phyloP scores from a whole-genome alignment of 192 early-diverging fungal species.

The Kickxella alabastrina region DNA sequence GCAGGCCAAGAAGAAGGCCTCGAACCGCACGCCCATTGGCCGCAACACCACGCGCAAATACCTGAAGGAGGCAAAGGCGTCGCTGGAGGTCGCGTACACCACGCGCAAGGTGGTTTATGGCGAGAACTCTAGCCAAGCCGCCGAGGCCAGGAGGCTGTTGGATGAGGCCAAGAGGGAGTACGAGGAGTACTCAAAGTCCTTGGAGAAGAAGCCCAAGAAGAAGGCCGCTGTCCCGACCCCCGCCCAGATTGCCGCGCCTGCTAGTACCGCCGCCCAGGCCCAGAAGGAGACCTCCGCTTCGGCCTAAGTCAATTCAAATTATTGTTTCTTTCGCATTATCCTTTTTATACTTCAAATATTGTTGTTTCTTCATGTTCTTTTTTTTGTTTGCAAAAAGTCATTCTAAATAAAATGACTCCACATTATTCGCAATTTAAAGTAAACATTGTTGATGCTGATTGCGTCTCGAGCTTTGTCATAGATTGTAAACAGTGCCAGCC shows the following conservation, averaged over 20 bases:
- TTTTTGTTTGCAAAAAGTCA: neutral
- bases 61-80: conserved; percentile 39
- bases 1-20: conserved; percentile 49
- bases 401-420: neutral
- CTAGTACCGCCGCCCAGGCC: conserved; percentile 1
- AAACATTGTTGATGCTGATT: no score
- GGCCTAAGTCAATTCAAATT: conserved; percentile 1
- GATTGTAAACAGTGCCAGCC: no score
- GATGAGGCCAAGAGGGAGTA: conserved; percentile 46
- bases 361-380: neutral
- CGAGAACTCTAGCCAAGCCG: conserved; percentile 28
- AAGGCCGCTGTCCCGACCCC: conserved; percentile 1
- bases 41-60: conserved; percentile 43
- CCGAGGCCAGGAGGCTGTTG: conserved; percentile 29
- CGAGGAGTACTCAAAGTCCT: conserved; percentile 37
- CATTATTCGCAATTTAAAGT: no score
- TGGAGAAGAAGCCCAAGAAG: conserved; percentile 46
- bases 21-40: conserved; percentile 45
- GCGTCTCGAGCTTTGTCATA: no score
- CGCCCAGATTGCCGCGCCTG: conserved; percentile 7
- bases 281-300: conserved; percentile 12
- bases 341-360: neutral
- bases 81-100: conserved; percentile 27
- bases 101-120: conserved; percentile 33
- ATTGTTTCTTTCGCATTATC: neutral